Evolutionary conservation across 768 basidiomycete genomes (phyloP).

Genomic region (Tricholoma sp.): DNA sequence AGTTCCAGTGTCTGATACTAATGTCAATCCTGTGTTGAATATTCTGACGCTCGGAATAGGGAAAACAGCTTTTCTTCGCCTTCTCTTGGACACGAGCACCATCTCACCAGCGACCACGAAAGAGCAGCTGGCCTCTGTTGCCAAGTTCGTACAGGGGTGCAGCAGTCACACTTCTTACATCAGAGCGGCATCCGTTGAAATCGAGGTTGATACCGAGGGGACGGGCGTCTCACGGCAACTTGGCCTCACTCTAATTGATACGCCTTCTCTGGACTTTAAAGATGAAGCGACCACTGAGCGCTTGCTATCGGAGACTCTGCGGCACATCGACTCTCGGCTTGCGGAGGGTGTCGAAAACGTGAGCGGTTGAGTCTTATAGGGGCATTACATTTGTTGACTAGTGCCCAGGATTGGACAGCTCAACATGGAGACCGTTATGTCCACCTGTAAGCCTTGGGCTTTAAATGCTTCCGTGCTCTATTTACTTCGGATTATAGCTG

Average conservation of each 20-base stretch:
- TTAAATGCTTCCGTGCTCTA: neutral
- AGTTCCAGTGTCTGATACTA: conserved; percentile 20
- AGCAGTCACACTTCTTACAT: conserved; percentile 68
- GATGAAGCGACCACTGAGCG: conserved; percentile 64
- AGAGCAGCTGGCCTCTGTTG: conserved; percentile 76
- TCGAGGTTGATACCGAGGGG: conserved; percentile 54
- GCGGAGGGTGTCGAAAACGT: conserved; percentile 75
- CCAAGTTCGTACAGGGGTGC: conserved; percentile 76
- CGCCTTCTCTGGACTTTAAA: conserved; percentile 71
- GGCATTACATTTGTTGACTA: conserved; percentile 17
- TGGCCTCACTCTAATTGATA: conserved; percentile 72
- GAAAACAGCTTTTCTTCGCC: conserved; percentile 84
- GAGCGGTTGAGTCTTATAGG: conserved; percentile 31
- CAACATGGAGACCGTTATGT: conserved; percentile 71
- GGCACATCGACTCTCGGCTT: conserved; percentile 68
- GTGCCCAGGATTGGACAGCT: conserved; percentile 61
- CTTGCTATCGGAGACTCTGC: conserved; percentile 58
- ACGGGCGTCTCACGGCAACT: conserved; percentile 42
- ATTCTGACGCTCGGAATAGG: conserved; percentile 42
- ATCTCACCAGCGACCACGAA: conserved; percentile 57
- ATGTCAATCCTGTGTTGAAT: conserved; percentile 4
- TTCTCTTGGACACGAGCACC: conserved; percentile 76
- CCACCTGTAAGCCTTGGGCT: conserved; percentile 55
- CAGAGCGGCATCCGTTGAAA: conserved; percentile 65
- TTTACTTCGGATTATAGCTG: conserved; percentile 44